Conservation (phyloP, 2,329 filamentous ascomycete genomes). For the Cytospora piceicola region DNA sequence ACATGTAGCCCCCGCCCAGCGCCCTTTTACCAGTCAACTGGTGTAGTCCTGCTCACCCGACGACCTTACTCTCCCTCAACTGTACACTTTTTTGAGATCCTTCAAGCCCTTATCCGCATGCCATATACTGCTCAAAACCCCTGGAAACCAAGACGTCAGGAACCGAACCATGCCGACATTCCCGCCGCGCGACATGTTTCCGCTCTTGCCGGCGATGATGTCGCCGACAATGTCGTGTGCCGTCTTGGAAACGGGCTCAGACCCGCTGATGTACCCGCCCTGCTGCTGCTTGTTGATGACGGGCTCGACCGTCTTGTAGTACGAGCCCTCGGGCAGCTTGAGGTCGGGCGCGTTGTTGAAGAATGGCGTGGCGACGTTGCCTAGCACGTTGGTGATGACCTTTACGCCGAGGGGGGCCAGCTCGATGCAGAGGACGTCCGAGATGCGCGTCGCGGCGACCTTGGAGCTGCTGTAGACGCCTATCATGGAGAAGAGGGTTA, state of each 20-base stretch:
- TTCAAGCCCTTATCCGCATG: not conserved
- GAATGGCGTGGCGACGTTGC: slow-evolving; percentile 10
- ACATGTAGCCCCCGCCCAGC: too few relatives aligned
- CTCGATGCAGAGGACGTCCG: slow-evolving; percentile 36
- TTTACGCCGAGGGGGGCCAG: slow-evolving; percentile 37
- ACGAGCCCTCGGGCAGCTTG: slow-evolving; percentile 18
- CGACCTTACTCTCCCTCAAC: not conserved
- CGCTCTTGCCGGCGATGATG: not conserved
- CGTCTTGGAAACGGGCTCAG: not conserved
- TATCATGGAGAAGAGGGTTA: not conserved
- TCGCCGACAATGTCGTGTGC: not conserved
- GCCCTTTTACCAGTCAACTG: too few relatives aligned
- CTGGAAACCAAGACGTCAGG: not conserved
- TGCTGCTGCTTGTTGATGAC: not conserved
- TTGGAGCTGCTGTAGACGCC: slow-evolving; percentile 38
- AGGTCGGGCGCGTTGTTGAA: slow-evolving; percentile 15
- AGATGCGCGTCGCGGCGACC: slow-evolving; percentile 34
- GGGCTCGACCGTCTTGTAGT: slow-evolving; percentile 13
- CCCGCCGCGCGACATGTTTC: not conserved
- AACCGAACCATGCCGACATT: not conserved
- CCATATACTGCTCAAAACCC: not conserved
- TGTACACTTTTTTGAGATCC: not conserved
- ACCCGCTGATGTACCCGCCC: not conserved
- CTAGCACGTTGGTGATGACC: slow-evolving; percentile 34
- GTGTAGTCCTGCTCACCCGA: not conserved